Evolutionary conservation across 495 filamentous ascomycete genomes (phyloP).

Genomic region (Trichoderma gamsii): DNA sequence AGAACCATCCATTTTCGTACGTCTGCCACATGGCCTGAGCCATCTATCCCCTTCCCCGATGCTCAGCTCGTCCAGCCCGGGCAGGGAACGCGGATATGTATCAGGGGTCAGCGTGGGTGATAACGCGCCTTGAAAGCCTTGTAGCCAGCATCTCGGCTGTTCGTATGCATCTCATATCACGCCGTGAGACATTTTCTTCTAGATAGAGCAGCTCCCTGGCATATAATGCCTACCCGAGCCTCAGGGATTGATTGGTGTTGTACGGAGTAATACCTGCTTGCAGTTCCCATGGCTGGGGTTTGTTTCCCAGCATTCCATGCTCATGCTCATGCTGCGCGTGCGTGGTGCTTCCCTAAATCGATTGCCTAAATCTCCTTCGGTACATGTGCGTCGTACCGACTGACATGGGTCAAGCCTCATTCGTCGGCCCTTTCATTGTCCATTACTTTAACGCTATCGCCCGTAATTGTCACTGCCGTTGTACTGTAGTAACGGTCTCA

Average conservation of each 20-base stretch:
- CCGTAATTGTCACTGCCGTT: background rate
- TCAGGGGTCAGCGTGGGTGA: slow-evolving; percentile 1
- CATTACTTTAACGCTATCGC: background rate
- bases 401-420: background rate
- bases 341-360: background rate
- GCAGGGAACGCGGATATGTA: slow-evolving; percentile 5
- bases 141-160: background rate
- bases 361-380: background rate
- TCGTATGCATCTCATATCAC: slow-evolving; percentile 1
- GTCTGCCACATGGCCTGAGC: slow-evolving; percentile 10
- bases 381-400: background rate
- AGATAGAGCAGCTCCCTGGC: background rate
- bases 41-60: background rate
- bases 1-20: background rate
- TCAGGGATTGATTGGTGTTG: background rate
- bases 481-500: background rate
- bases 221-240: background rate
- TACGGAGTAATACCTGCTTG: background rate
- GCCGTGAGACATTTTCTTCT: background rate
- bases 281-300: background rate
- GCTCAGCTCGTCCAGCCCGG: background rate
- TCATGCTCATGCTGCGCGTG: background rate
- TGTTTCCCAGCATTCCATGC: background rate
- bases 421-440: background rate
- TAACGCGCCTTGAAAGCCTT: slow-evolving; percentile 3